Conservation (phyloP, 106 monocot species). For the Phalaenopsis equestris region DNA sequence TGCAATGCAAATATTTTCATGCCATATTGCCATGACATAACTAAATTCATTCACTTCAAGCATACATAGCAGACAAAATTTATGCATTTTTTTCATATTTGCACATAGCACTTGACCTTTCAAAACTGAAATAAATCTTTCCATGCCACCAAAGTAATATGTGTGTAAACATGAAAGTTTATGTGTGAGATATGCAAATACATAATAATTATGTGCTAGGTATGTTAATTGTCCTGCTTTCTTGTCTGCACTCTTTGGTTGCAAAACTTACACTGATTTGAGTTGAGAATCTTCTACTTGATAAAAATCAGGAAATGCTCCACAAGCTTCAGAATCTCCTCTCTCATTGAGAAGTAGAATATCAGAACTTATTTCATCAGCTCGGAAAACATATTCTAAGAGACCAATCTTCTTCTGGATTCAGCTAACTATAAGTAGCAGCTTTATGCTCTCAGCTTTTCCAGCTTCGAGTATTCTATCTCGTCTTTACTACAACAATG, state of each 20-base stretch:
- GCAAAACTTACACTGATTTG: not conserved
- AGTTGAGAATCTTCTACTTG: not conserved
- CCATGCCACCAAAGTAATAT: no score
- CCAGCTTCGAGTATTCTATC: slow-evolving; percentile 87
- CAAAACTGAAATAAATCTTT: no score
- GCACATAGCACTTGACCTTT: no score
- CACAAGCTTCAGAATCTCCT: slow-evolving; percentile 8
- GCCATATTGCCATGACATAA: not conserved
- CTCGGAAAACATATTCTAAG: slow-evolving; percentile 26
- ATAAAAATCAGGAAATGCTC: slow-evolving; percentile 7
- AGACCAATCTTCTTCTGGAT: slow-evolving; percentile 63
- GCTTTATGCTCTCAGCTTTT: slow-evolving; percentile 74
- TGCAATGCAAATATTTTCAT: not conserved
- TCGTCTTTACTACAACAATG: slow-evolving; percentile 66
- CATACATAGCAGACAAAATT: not conserved
- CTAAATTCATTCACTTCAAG: not conserved
- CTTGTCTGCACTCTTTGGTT: no score
- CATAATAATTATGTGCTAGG: no score
- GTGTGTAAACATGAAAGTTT: no score
- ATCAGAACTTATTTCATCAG: slow-evolving; percentile 11
- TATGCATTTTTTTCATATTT: no score
- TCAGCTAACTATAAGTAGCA: slow-evolving; percentile 40
- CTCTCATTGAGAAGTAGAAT: slow-evolving; percentile 11
- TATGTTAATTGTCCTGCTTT: no score
- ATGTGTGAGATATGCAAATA: no score